Conservation (phyloP, 768 basidiomycete species). For the Exidia glandulosa region DNA sequence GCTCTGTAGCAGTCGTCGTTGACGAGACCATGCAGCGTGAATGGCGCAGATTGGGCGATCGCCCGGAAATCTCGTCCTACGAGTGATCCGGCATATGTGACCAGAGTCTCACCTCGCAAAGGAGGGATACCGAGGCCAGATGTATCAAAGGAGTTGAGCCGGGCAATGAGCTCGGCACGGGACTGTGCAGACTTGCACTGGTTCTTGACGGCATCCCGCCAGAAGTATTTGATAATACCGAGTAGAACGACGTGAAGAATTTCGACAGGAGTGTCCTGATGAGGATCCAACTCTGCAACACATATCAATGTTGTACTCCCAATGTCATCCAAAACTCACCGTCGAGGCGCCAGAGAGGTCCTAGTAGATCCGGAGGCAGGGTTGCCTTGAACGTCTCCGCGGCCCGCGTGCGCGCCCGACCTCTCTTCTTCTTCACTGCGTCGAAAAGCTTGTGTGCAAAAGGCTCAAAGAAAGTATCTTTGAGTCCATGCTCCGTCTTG, state of each 20-base stretch:
- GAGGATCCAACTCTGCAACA: slow-evolving; percentile 10
- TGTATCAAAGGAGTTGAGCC: too few species aligned
- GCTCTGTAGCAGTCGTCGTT: too few species aligned
- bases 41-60: slow-evolving; percentile 4
- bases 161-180: too few species aligned
- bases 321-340: background rate
- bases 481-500: background rate
- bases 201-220: slow-evolving; percentile 24
- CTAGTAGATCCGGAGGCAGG: background rate
- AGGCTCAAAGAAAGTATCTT: background rate
- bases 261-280: slow-evolving; percentile 13
- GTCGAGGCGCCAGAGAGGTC: background rate
- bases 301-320: background rate
- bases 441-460: background rate
- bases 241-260: slow-evolving; percentile 30
- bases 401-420: background rate
- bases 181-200: too few species aligned
- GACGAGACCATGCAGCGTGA: too few species aligned
- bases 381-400: background rate
- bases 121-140: slow-evolving; percentile 21
- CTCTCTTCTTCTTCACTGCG: background rate
- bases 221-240: slow-evolving; percentile 38
- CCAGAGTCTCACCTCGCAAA: slow-evolving; percentile 21
- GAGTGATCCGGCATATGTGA: slow-evolving; percentile 27
- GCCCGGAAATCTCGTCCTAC: slow-evolving; percentile 24